These are phyloP conservation scores for Entomophthora muscae DNA, from an alignment of 371 early-diverging fungal genomes.

Conservation along the genomic window DNA sequence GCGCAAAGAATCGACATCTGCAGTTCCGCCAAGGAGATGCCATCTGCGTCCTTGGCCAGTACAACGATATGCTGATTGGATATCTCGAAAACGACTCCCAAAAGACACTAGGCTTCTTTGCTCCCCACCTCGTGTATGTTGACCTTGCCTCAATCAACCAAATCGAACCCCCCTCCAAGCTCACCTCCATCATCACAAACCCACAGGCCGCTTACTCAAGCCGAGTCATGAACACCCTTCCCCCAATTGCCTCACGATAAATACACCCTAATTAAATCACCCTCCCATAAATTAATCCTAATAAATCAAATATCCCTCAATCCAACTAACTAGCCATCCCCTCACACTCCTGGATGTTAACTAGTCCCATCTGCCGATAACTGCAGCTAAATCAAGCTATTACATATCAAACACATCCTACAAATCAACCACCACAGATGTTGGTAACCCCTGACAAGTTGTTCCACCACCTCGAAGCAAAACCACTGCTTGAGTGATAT, in stretches of 20 bases:
- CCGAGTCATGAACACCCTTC: neutral
- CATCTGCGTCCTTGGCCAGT: constrained; percentile 5
- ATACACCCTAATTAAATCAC: no score
- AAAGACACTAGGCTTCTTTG: neutral
- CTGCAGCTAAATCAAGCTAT: no score
- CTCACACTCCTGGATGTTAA: no score
- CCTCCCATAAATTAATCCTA: no score
- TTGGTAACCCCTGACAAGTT: no score
- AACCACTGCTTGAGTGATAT: no score
- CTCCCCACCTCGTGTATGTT: constrained; percentile 4
- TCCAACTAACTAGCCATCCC: no score
- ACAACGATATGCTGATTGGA: neutral
- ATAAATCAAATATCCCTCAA: no score
- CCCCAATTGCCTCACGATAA: neutral
- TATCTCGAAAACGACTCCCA: constrained; percentile 3
- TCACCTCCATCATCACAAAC: neutral
- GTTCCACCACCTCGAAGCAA: no score
- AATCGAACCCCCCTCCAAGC: neutral
- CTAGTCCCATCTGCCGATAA: no score
- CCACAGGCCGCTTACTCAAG: neutral
- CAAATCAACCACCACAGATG: no score
- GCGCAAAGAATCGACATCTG: neutral
- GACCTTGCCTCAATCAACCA: neutral
- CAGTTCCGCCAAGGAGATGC: constrained; percentile 1
- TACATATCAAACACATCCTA: no score